A percentile compares a stretch with the other conserved stretches of the same genome.
These are phyloP conservation scores for Tolypocladium tundrense DNA, from an alignment of 2,329 filamentous ascomycete species.

Conservation along the genomic window DNA sequence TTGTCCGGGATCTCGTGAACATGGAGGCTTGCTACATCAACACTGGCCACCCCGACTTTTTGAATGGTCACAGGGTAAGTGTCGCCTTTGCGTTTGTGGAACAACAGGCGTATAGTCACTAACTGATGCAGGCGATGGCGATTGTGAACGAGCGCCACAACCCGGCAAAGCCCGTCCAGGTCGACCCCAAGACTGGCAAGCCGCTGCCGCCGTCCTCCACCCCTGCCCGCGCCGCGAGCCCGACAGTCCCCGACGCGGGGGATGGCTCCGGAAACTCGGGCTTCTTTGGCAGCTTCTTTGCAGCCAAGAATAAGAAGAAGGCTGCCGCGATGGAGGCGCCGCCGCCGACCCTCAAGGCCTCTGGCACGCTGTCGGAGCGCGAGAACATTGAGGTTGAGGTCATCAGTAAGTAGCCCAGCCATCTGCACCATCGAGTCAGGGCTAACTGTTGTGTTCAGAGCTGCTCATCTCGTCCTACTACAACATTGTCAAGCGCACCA, in stretches of 20 bases:
- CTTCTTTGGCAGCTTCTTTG: slow-evolving; percentile 98
- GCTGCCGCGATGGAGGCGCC: slow-evolving; percentile 98
- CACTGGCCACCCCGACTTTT: slow-evolving; percentile 94
- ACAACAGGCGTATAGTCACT: slow-evolving; percentile 7
- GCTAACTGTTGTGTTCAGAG: slow-evolving; percentile 41
- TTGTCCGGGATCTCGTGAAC: slow-evolving; percentile 80
- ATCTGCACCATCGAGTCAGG: background rate
- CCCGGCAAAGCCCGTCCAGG: slow-evolving; percentile 75
- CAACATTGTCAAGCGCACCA: slow-evolving; percentile 94
- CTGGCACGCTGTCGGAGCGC: slow-evolving; percentile 84
- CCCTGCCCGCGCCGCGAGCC: slow-evolving; percentile 66
- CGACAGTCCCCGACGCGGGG: slow-evolving; percentile 45
- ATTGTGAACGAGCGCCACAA: slow-evolving; percentile 91
- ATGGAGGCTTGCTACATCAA: slow-evolving; percentile 99
- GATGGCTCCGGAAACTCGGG: slow-evolving; percentile 51
- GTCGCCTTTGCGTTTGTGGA: slow-evolving; percentile 8
- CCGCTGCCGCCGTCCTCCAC: slow-evolving; percentile 59
- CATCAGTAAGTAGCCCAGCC: slow-evolving; percentile 61
- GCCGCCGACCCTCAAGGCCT: slow-evolving; percentile 86
- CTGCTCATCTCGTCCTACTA: slow-evolving; percentile 94
- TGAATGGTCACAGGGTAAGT: slow-evolving; percentile 80
- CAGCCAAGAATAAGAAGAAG: slow-evolving; percentile 99
- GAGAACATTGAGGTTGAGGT: slow-evolving; percentile 96
- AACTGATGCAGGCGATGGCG: slow-evolving; percentile 64
- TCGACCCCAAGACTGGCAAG: slow-evolving; percentile 98